phyloP scores from a whole-genome alignment of 306 rosid genomes.

The Prunus mongolica region DNA sequence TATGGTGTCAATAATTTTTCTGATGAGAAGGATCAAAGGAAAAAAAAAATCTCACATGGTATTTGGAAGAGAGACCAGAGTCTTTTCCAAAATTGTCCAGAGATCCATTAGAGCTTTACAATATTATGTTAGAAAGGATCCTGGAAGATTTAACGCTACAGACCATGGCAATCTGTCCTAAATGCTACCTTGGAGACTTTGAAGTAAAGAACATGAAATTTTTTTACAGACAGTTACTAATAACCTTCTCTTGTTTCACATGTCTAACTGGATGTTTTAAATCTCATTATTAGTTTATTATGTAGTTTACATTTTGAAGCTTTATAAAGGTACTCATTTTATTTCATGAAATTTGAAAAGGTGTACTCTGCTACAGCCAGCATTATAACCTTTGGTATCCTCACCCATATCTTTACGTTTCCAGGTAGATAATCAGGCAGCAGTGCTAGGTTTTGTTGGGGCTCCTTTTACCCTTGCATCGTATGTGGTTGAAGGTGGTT shows the following conservation, averaged over 20 bases:
- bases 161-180: neutral
- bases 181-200: neutral
- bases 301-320: neutral
- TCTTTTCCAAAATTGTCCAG: neutral
- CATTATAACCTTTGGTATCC: constrained; percentile 5
- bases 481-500: constrained; percentile 97
- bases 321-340: neutral
- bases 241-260: no score
- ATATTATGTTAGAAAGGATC: neutral
- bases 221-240: no score
- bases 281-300: neutral
- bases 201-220: neutral
- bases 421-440: constrained; percentile 87
- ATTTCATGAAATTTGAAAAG: neutral
- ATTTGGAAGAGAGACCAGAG: neutral
- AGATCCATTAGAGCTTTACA: neutral
- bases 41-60: neutral
- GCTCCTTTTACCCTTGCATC: constrained; percentile 98
- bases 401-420: constrained; percentile 17
- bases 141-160: neutral
- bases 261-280: neutral
- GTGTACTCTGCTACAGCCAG: constrained; percentile 6
- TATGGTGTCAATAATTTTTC: neutral
- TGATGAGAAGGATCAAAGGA: neutral
- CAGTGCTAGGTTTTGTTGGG: constrained; percentile 94